Base-by-base conservation (phyloP, 1,284 basidiomycete genomes). In the Trametes versicolor region DNA sequence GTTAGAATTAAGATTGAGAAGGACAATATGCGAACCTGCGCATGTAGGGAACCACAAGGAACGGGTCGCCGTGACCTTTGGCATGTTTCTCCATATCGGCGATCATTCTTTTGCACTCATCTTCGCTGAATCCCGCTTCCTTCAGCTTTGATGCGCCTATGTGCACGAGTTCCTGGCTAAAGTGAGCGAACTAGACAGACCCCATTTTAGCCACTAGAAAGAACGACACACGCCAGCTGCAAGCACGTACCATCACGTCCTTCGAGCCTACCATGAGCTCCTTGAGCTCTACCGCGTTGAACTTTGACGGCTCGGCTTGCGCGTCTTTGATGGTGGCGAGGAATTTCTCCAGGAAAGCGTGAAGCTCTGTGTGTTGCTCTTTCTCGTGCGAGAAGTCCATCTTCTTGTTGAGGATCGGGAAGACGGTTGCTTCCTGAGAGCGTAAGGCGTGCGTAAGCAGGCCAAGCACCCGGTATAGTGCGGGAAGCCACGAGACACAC, bases 121-220 rank as follows among this genome's bases (percentile, higher is more conserved):
- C 63, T 19, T 67, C 70, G 2, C 73, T 66, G 65, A 78, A 78
- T 8, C 51, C 37, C 19, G 58, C 58, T 78, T 47, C 27, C 76
- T 77, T 21, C 72, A 81, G 47, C 25, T 77, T 78, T 27, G 71
- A 65, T 1, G 75, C 71, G 2, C 70, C 68, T 49, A 81, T 65
- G 60, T 80, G 77, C 49, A 67, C 70, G 8, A 81, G 68, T 60
- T 81, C 80, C 36, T 79, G 78, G 61, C 78, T 76, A 13, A 81
- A 64, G 66, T 80, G 79, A 12, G 67, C 54, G 61, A 72, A 78
- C 79, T 80, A 4, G 4, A 8, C 29, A 36, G 36, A 17, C 8
- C 4, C 4, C 17, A 43, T 13, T 13, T 43, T 17, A 43, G 17
- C 17, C 15, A 43, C 17, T 17, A 39, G 10, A 10, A 17, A 39